A percentile compares a stretch with the other conserved stretches of the same genome.
phyloP scores from a whole-genome alignment of 805 yeast genomes.

The Starmera pachycereana region DNA sequence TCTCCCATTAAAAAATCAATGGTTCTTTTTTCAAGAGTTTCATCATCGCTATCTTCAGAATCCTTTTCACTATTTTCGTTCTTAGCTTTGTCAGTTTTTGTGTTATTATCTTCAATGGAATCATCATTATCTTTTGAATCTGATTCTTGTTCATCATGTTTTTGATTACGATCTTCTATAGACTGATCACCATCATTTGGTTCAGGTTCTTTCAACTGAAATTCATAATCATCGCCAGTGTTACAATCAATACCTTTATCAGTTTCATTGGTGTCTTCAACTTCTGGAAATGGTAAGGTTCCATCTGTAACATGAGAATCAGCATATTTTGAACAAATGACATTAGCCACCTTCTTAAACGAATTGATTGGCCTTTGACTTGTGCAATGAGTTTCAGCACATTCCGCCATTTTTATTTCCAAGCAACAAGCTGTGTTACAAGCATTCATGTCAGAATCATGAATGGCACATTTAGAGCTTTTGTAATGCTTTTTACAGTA shows the following conservation, averaged over 20 bases:
- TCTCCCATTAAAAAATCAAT: constrained; percentile 14
- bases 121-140: background rate
- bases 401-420: constrained; percentile 14
- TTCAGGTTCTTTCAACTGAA: background rate
- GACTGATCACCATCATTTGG: background rate
- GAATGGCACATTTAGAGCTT: constrained; percentile 6
- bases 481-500: constrained; percentile 15
- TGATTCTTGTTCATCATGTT: background rate
- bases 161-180: background rate
- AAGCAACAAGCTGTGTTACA: constrained; percentile 19
- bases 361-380: constrained; percentile 8
- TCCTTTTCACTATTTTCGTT: constrained; percentile 5
- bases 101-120: background rate
- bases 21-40: constrained; percentile 14
- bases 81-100: background rate
- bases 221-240: background rate
- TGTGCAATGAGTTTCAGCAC: constrained; percentile 13
- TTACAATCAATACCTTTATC: background rate
- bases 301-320: constrained; percentile 14
- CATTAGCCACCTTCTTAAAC: constrained; percentile 11
- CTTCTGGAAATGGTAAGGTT: constrained; percentile 15
- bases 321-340: constrained; percentile 15
- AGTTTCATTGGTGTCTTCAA: background rate
- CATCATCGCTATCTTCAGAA: constrained; percentile 12
- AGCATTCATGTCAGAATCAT: constrained; percentile 6